phyloP scores from a whole-genome alignment of 73 alveolate species.

The Tetrahymena borealis region DNA sequence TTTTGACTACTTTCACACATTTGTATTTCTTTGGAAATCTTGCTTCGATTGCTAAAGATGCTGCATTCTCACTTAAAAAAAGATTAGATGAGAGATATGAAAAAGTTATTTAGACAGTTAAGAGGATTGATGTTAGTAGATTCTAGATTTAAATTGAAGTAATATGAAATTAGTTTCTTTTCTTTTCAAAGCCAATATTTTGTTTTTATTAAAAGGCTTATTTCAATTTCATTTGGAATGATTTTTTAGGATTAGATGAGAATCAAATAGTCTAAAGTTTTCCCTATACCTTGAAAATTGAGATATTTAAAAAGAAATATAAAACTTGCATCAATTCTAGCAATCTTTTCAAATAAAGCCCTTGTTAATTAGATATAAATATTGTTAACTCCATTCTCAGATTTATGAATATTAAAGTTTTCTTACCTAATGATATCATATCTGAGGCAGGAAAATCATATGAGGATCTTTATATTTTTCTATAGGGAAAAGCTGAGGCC shows the following conservation, averaged over 20 bases:
- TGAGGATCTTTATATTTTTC: not conserved
- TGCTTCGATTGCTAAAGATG: not conserved
- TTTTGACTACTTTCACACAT: not conserved
- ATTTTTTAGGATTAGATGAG: not conserved
- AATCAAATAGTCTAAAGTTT: not conserved
- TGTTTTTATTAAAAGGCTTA: not conserved
- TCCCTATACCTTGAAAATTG: not conserved
- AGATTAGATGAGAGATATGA: not conserved
- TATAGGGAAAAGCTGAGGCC: not conserved
- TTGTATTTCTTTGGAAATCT: not conserved
- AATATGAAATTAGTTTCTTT: too few relatives aligned
- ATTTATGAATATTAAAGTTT: not conserved
- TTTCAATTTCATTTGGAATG: not conserved
- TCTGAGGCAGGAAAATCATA: not conserved
- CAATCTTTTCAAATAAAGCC: not conserved
- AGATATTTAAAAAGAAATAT: not conserved
- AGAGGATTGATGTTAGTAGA: not conserved
- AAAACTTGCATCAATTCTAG: not conserved
- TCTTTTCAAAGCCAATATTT: too few relatives aligned
- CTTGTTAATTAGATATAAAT: not conserved
- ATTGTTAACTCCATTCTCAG: not conserved
- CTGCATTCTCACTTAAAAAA: not conserved
- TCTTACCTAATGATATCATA: not conserved
- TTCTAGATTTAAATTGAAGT: not conserved
- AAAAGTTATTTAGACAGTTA: not conserved